phyloP scores from a whole-genome alignment of 1,139 yeast genomes.

The Hemisphaericaspora xylofermentans region DNA sequence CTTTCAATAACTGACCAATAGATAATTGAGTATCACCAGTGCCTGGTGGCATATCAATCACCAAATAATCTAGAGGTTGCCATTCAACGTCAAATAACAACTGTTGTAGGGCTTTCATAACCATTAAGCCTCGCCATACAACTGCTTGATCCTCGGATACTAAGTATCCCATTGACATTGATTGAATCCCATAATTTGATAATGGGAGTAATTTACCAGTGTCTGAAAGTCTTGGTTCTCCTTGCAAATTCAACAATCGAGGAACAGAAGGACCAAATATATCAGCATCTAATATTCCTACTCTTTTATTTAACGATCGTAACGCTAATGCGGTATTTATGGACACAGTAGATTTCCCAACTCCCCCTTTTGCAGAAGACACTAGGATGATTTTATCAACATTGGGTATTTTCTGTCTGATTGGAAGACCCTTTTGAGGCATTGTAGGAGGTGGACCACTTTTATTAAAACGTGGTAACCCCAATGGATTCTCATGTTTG shows the following conservation, averaged over 20 bases:
- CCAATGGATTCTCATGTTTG: slow-evolving; percentile 40
- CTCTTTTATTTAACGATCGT: slow-evolving; percentile 51
- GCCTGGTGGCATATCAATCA: slow-evolving; percentile 89
- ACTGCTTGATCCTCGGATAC: slow-evolving; percentile 68
- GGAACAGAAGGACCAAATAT: slow-evolving; percentile 86
- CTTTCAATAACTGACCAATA: slow-evolving; percentile 70
- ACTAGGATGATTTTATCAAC: slow-evolving; percentile 66
- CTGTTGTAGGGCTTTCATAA: slow-evolving; percentile 84
- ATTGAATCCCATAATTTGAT: slow-evolving; percentile 72
- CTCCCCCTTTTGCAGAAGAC: slow-evolving; percentile 82
- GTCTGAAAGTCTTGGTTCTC: slow-evolving; percentile 62
- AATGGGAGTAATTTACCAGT: slow-evolving; percentile 65
- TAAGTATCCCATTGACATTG: slow-evolving; percentile 90
- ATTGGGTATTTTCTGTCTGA: slow-evolving; percentile 55
- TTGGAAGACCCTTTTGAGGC: slow-evolving; percentile 51
- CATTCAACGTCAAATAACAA: slow-evolving; percentile 78
- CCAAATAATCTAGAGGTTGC: slow-evolving; percentile 68
- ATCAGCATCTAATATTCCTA: slow-evolving; percentile 78
- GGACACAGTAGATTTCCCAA: slow-evolving; percentile 57
- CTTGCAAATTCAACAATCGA: slow-evolving; percentile 58
- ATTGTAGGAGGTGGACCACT: slow-evolving; percentile 24
- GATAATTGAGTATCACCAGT: slow-evolving; percentile 89
- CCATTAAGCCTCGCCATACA: slow-evolving; percentile 87
- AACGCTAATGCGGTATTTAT: slow-evolving; percentile 70
- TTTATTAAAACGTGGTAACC: slow-evolving; percentile 45